Evolutionary conservation across 2,329 filamentous ascomycete species (phyloP).

Genomic region (Cytospora schulzeri): DNA sequence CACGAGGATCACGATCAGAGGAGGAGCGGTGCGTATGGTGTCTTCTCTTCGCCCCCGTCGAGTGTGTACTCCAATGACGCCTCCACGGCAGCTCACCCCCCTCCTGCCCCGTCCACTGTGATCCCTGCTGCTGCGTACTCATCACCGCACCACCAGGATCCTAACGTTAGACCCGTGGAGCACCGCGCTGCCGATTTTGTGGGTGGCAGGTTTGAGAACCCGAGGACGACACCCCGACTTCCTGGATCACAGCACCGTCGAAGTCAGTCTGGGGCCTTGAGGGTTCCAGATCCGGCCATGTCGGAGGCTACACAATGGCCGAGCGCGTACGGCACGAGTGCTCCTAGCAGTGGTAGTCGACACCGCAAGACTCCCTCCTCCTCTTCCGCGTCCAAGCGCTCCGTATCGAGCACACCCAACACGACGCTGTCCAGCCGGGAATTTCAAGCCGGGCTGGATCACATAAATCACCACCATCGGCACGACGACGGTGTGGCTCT

Average conservation of each 20-base stretch:
- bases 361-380: background rate
- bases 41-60: background rate
- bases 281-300: background rate
- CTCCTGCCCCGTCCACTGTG: slow-evolving; percentile 7
- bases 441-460: slow-evolving; percentile 10
- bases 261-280: background rate
- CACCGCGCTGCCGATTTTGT: background rate
- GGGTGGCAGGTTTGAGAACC: background rate
- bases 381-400: background rate
- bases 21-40: background rate
- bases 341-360: background rate
- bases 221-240: background rate
- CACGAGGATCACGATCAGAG: background rate
- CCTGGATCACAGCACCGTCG: background rate
- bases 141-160: background rate
- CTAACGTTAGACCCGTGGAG: background rate
- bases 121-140: background rate
- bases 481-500: no score
- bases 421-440: background rate
- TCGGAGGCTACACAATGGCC: slow-evolving; percentile 10
- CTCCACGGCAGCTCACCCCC: slow-evolving; percentile 10
- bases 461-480: background rate
- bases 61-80: slow-evolving; percentile 22
- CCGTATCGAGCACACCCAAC: background rate
- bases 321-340: background rate